phyloP scores from a whole-genome alignment of 345 rosid species.

The Euphorbia tirucalli region DNA sequence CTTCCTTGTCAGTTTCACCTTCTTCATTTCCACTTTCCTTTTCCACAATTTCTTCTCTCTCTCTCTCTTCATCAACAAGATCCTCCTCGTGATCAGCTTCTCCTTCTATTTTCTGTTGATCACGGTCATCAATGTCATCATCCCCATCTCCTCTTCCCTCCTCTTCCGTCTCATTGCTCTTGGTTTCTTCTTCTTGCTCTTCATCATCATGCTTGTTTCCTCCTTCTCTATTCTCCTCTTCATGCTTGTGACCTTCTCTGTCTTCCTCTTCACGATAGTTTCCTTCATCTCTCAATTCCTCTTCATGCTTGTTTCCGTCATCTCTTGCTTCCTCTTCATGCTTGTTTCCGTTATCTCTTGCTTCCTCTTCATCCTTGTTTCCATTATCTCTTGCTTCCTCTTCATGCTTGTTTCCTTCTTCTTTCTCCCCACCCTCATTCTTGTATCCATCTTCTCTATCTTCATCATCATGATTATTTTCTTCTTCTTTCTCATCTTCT shows the following conservation, averaged over 20 bases:
- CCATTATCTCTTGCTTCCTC: neutral
- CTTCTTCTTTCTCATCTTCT: conserved; percentile 42
- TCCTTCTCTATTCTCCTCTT: conserved; percentile 16
- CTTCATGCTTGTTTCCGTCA: conserved; percentile 19
- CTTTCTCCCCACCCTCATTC: conserved; percentile 19
- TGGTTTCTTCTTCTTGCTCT: conserved; percentile 35
- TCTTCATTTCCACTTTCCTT: conserved; percentile 37
- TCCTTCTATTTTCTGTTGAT: conserved; percentile 29
- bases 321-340: conserved; percentile 19
- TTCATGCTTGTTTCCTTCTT: conserved; percentile 8
- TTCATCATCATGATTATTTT: conserved; percentile 31
- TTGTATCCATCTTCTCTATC: conserved; percentile 29
- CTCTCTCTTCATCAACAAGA: conserved; percentile 45
- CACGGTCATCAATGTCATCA: conserved; percentile 26
- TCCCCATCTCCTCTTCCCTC: conserved; percentile 21
- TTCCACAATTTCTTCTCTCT: conserved; percentile 24
- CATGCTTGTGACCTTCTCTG: neutral
- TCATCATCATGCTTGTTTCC: conserved; percentile 36
- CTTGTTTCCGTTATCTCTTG: neutral
- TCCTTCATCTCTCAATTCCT: conserved; percentile 29
- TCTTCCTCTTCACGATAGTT: conserved; percentile 29
- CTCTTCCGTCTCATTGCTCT: conserved; percentile 16
- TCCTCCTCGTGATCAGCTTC: conserved; percentile 53
- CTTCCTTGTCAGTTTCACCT: conserved; percentile 35
- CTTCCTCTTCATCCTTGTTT: conserved; percentile 7